Base-by-base conservation (phyloP, 441 rosid species). In the Jatropha multifida region DNA sequence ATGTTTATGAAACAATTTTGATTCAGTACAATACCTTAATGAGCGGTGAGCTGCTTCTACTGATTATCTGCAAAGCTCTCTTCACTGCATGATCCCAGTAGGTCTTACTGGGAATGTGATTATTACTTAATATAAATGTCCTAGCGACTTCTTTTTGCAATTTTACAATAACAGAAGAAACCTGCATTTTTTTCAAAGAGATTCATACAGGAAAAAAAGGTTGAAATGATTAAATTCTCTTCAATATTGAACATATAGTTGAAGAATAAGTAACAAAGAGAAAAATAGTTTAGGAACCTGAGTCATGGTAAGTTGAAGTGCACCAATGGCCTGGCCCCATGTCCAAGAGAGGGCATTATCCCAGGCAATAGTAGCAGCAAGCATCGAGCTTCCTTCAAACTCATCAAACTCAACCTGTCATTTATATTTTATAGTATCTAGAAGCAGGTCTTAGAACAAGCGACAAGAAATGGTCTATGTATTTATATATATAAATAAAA, bases 351-450 rank as follows among this genome's bases (percentile, higher is more conserved):
- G 88, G 52, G 83, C 83, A 74, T 87, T n/a, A 4, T 94, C 97
- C 97, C 99, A 93, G 59, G 96, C 97, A 78, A 93, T 44, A 9
- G 94, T 91, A 27, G 88, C 85, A 48, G 97, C 99, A 69, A 94
- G 96, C 86, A 91, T 87, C 0, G 96, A 94, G 72, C 91, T 85
- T 81, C 87, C 90, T 65, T 84, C 84, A 72, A 94, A 86, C 89
- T 94, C 98, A 74, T 90, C 92, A 74, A 92, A 91, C 88, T 94
- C 98, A 77, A 94, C 97, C 96, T 94, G 91, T 81, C 82, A 77
- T 80, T 75, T 75, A 41, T 13, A 65, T 20, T 54, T 15, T 54
- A 4, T 18, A 15, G 60, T 52, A 83, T 78, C 86, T 81, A 83
- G 78, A 78, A 88, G 71, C 66, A 75, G 65, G 58, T 78, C 41